phyloP scores from a whole-genome alignment of 2,329 filamentous ascomycete genomes.

The Xenoacremonium recifei region DNA sequence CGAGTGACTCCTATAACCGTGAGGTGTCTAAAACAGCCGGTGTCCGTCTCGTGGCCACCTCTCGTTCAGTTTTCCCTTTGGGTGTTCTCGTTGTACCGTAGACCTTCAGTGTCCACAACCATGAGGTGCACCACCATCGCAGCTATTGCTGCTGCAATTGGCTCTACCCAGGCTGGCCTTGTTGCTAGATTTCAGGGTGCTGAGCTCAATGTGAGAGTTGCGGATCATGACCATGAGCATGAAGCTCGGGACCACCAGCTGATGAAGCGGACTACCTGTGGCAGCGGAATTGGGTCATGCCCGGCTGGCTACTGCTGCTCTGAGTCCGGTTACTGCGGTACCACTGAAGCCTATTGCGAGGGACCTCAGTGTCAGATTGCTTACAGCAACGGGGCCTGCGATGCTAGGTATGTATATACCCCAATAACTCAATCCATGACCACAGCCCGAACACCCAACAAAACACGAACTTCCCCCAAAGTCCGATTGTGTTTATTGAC shows the following conservation, averaged over 20 bases:
- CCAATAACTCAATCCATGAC: no score
- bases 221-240: slow-evolving; percentile 2
- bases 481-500: no score
- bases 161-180: slow-evolving; percentile 6
- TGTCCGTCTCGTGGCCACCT: no score
- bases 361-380: slow-evolving; percentile 35
- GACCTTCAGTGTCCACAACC: no score
- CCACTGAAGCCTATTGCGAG: slow-evolving; percentile 27
- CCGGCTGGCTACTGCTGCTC: slow-evolving; percentile 32
- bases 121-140: slow-evolving; percentile 8
- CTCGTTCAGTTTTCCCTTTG: no score
- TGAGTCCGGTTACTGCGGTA: slow-evolving; percentile 33
- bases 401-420: slow-evolving; percentile 36
- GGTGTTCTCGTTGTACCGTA: no score
- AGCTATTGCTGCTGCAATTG: background rate
- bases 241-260: background rate
- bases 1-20: no score
- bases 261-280: slow-evolving; percentile 21
- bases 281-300: slow-evolving; percentile 30
- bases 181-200: slow-evolving; percentile 5
- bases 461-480: no score
- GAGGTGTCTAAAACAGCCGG: no score
- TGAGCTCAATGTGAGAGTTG: slow-evolving; percentile 8
- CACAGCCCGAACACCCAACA: no score
- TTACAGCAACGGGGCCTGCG: slow-evolving; percentile 33